Conservation (phyloP, 2,329 filamentous ascomycete species). For the Thielaviopsis punctulata region DNA sequence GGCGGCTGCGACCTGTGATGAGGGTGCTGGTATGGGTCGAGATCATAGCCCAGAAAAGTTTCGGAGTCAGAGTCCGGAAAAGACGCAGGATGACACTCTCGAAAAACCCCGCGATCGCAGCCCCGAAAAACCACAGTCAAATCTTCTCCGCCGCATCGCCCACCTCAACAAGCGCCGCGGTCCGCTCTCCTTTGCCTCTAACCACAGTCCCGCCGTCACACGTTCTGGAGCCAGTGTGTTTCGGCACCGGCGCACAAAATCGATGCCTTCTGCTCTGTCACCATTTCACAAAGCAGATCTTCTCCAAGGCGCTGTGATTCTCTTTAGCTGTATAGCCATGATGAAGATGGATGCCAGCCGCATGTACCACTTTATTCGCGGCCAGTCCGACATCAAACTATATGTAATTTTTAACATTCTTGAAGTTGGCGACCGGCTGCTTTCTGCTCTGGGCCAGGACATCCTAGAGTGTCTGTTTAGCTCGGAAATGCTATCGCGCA, state of each 20-base stretch:
- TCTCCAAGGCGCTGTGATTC: slow-evolving; percentile 73
- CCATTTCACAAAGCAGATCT: slow-evolving; percentile 91
- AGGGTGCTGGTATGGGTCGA: no score
- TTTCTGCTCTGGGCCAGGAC: slow-evolving; percentile 86
- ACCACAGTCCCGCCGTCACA: no score
- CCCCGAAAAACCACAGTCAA: slow-evolving; percentile 4
- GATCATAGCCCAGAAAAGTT: no score
- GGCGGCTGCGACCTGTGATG: no score
- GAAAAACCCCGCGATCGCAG: no score
- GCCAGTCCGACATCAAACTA: slow-evolving; percentile 90
- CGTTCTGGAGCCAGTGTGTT: no score
- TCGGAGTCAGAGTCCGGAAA: neutral
- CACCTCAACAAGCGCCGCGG: slow-evolving; percentile 14
- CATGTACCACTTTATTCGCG: slow-evolving; percentile 96
- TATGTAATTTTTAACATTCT: slow-evolving; percentile 98
- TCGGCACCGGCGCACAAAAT: slow-evolving; percentile 60
- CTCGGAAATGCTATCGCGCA: slow-evolving; percentile 75
- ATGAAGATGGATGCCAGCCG: slow-evolving; percentile 88
- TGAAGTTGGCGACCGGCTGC: slow-evolving; percentile 76
- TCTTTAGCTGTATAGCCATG: slow-evolving; percentile 67
- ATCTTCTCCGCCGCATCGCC: slow-evolving; percentile 8
- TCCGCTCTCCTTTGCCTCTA: slow-evolving; percentile 11
- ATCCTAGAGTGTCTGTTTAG: slow-evolving; percentile 93
- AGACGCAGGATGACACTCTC: no score
- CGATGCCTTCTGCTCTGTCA: slow-evolving; percentile 66